These are phyloP conservation scores for Cryptococcus hybrid DNA, from an alignment of 1,284 basidiomycete genomes.

Conservation along the genomic window DNA sequence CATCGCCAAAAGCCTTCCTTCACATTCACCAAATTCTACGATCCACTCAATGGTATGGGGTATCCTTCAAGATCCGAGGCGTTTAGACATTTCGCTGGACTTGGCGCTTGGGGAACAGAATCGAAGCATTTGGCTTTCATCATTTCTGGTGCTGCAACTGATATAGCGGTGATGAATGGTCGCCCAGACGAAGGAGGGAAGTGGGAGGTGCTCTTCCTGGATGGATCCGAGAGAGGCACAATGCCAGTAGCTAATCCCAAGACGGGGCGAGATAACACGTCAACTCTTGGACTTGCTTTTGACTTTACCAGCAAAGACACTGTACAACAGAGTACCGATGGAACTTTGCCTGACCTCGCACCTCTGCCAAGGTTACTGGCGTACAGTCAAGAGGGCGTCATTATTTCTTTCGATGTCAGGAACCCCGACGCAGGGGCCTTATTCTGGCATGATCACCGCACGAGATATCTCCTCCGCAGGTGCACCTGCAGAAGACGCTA, in stretches of 20 bases:
- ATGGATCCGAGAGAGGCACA: constrained; percentile 54
- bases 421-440: constrained; percentile 44
- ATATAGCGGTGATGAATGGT: constrained; percentile 43
- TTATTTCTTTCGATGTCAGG: constrained; percentile 54
- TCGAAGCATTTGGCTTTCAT: constrained; percentile 50
- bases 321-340: constrained; percentile 49
- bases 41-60: constrained; percentile 49
- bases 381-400: constrained; percentile 54
- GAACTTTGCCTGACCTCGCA: constrained; percentile 49
- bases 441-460: constrained; percentile 49
- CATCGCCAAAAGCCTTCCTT: constrained; percentile 37
- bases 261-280: constrained; percentile 49
- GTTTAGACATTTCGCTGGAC: constrained; percentile 46
- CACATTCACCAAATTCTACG: constrained; percentile 48
- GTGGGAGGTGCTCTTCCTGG: constrained; percentile 54
- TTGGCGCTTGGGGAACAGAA: constrained; percentile 47
- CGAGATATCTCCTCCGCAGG: background rate
- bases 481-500: background rate
- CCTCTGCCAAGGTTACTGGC: constrained; percentile 52
- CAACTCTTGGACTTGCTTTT: constrained; percentile 53
- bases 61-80: constrained; percentile 34
- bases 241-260: constrained; percentile 52
- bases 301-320: constrained; percentile 53
- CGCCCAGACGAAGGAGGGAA: constrained; percentile 10
- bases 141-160: constrained; percentile 51